These are phyloP conservation scores for Coniophora puteana DNA, from an alignment of 1,284 basidiomycete species.

Conservation along the genomic window DNA sequence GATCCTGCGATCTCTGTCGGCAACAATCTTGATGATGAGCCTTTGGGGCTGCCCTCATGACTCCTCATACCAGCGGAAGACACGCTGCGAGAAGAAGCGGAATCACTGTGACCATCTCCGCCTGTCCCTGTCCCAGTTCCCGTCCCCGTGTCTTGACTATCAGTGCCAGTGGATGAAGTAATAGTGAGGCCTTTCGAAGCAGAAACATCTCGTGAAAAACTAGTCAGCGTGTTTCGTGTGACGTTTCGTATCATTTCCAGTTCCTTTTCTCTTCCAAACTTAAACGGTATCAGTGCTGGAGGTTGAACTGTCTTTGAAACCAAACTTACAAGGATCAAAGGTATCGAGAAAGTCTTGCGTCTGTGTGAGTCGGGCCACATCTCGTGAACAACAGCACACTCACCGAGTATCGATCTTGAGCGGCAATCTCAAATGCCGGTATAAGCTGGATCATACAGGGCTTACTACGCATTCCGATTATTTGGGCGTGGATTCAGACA, in stretches of 20 bases:
- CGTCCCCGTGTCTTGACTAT: slow-evolving; percentile 27
- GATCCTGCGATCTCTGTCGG: slow-evolving; percentile 5
- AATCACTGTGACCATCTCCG: slow-evolving; percentile 38
- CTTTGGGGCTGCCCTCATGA: slow-evolving; percentile 4
- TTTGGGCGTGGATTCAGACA: slow-evolving; percentile 5
- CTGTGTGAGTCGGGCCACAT: slow-evolving; percentile 3
- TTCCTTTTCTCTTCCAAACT: slow-evolving; percentile 71
- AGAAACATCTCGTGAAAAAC: slow-evolving; percentile 53
- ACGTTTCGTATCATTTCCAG: slow-evolving; percentile 62
- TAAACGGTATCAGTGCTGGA: slow-evolving; percentile 5
- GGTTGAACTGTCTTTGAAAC: not conserved
- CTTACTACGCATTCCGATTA: slow-evolving; percentile 6
- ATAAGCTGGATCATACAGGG: slow-evolving; percentile 44
- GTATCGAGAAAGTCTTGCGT: slow-evolving; percentile 63
- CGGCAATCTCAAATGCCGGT: slow-evolving; percentile 59
- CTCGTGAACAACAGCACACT: slow-evolving; percentile 11
- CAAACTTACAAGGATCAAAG: slow-evolving; percentile 49
- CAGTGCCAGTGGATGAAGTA: slow-evolving; percentile 29
- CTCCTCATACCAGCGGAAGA: slow-evolving; percentile 20
- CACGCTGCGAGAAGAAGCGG: slow-evolving; percentile 42
- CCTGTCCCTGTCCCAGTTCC: slow-evolving; percentile 24
- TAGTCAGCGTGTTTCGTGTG: slow-evolving; percentile 58
- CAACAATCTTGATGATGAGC: slow-evolving; percentile 1
- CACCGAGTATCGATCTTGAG: slow-evolving; percentile 60
- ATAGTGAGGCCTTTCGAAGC: slow-evolving; percentile 37